Conservation (phyloP, 768 basidiomycete genomes). For the Terana coerulea region DNA sequence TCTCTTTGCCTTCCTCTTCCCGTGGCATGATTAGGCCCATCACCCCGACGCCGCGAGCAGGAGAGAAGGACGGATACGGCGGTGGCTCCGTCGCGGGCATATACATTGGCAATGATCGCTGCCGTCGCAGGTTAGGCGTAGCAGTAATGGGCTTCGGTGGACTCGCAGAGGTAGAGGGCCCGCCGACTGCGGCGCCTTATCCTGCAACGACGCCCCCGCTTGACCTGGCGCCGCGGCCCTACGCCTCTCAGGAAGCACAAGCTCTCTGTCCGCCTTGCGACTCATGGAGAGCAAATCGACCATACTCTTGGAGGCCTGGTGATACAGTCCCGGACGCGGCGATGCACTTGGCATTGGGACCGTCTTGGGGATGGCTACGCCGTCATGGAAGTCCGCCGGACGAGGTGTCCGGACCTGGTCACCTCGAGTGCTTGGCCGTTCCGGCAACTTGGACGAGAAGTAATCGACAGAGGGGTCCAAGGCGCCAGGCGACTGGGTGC, state of each 20-base stretch:
- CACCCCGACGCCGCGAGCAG: constrained; percentile 21
- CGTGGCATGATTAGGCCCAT: constrained; percentile 36
- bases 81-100: constrained; percentile 57
- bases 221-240: constrained; percentile 4
- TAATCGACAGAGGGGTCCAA: constrained; percentile 21
- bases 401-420: constrained; percentile 23
- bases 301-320: constrained; percentile 62
- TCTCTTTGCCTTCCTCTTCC: constrained; percentile 85
- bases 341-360: constrained; percentile 25
- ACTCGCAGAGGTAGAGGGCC: constrained; percentile 7
- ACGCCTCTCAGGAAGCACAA: constrained; percentile 13
- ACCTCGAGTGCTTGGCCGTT: constrained; percentile 5
- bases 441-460: constrained; percentile 23
- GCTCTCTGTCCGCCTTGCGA: constrained; percentile 18
- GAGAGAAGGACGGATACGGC: constrained; percentile 54
- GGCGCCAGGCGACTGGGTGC: constrained; percentile 3
- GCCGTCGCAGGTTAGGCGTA: constrained; percentile 48
- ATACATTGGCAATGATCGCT: constrained; percentile 70
- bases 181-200: neutral
- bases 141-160: no score
- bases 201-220: neutral
- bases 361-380: constrained; percentile 11
- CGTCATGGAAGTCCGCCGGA: constrained; percentile 17
- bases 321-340: constrained; percentile 46
- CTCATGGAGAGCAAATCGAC: constrained; percentile 41